phyloP scores from a whole-genome alignment of 2,329 filamentous ascomycete genomes.

The Fusarium poae region DNA sequence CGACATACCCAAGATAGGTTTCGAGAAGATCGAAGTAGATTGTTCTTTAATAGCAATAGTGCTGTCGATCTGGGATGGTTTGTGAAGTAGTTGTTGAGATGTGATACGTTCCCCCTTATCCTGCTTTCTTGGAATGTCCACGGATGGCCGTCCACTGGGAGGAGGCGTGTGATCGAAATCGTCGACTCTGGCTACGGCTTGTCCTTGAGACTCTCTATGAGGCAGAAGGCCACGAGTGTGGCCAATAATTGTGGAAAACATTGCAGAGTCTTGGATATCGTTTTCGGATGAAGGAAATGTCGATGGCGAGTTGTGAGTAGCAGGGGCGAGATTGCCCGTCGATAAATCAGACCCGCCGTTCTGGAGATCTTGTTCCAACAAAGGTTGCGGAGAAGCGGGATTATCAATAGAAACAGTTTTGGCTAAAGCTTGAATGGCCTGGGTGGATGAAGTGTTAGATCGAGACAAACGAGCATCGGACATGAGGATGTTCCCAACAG shows the following conservation, averaged over 20 bases:
- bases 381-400: background rate
- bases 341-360: background rate
- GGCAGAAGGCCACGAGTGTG: constrained; percentile 43
- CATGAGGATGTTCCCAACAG: constrained; percentile 26
- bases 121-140: constrained; percentile 40
- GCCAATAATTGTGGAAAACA: constrained; percentile 45
- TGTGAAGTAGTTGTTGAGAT: constrained; percentile 45
- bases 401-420: background rate
- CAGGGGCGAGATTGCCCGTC: background rate
- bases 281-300: background rate
- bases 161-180: constrained; percentile 53
- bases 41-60: constrained; percentile 41
- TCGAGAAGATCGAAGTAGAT: constrained; percentile 40
- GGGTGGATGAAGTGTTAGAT: constrained; percentile 16
- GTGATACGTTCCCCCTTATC: constrained; percentile 9
- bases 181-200: constrained; percentile 39
- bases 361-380: background rate
- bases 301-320: background rate
- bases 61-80: constrained; percentile 37
- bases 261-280: constrained; percentile 15
- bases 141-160: constrained; percentile 50
- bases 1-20: constrained; percentile 6
- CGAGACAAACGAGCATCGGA: constrained; percentile 18
- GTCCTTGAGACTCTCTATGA: constrained; percentile 28
- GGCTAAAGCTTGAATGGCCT: background rate